These are phyloP conservation scores for Diaporthe caulivora DNA, from an alignment of 2,329 filamentous ascomycete genomes.

Conservation along the genomic window DNA sequence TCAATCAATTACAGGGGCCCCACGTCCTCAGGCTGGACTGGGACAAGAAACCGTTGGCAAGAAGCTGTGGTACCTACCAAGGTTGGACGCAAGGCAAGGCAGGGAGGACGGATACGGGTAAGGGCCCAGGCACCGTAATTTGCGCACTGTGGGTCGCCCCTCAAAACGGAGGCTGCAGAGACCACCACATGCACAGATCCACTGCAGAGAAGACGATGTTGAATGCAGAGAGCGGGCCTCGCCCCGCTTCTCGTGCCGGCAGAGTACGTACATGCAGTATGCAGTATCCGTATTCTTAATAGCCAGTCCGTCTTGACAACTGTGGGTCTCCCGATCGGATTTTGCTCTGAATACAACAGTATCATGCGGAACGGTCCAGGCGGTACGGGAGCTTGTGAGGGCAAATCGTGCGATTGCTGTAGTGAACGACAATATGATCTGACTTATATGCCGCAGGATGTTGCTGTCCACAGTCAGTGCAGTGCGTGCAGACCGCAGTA, in stretches of 20 bases:
- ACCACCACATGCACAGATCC: not conserved
- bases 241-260: slow-evolving; percentile 2
- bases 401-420: not conserved
- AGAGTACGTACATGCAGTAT: not conserved
- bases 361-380: slow-evolving; percentile 27
- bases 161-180: slow-evolving; percentile 4
- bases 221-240: not conserved
- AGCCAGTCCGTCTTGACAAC: not conserved
- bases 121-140: slow-evolving; percentile 10
- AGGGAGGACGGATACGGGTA: slow-evolving; percentile 16
- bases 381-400: slow-evolving; percentile 7
- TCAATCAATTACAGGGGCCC: slow-evolving; percentile 29
- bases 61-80: slow-evolving; percentile 22
- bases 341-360: slow-evolving; percentile 8
- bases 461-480: not conserved
- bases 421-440: slow-evolving; percentile 23
- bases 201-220: too few relatives aligned
- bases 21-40: slow-evolving; percentile 13
- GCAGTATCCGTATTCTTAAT: not conserved
- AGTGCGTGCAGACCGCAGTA: not conserved
- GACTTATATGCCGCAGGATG: slow-evolving; percentile 20
- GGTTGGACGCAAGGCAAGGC: slow-evolving; percentile 19
- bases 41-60: slow-evolving; percentile 26
- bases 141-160: slow-evolving; percentile 26
- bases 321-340: slow-evolving; percentile 12